Base-by-base conservation (phyloP, 495 filamentous ascomycete species). In the Penicillium diatomitis region DNA sequence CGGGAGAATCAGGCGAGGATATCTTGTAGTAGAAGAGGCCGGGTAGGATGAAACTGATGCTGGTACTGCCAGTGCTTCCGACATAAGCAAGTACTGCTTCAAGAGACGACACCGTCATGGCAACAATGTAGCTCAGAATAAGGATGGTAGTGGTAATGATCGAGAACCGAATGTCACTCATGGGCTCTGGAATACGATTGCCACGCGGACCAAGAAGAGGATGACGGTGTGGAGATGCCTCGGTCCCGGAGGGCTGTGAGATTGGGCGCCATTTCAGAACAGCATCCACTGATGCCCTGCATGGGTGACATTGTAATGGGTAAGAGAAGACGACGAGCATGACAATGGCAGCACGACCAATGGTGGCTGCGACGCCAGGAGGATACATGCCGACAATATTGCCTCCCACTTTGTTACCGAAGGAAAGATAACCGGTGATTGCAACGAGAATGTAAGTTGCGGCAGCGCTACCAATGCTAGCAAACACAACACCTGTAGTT, bases 21-120 rank as follows among this genome's bases (percentile, higher is more conserved):
- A 98, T 96, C 69, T 96, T 96, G 75, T 96, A 97, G 72, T 96
- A 98, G 66, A 98, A 97, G 9, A 97, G 62, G 0, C 92, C 92
- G 0, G 92, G 94, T 0, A 98, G 74, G 53, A 98, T 97, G 64
- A 98, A 98, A 53, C 87, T 92, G 56, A 98, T 97, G 55, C 84
- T 84, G 0, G 92, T 98, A 48, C 84, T 89, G 28, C 92, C 92
- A 0, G 92, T 98, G 58, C 84, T 89, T 6, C 94, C 92, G 20
- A 98, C 92, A 55, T 96, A 98, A 0, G 92, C 91, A 6, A 98
- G 76, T 0, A 97, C 90, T 36, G 85, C 83, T 57, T 95, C 88
- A 3, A 98, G 76, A 2, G 85, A 92, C 4, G 82, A 87, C 7
- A 98, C 92, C 0, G 85, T 88, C 73, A 98, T 88, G 6, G 92